Evolutionary conservation across 495 filamentous ascomycete genomes (phyloP).

Genomic region (Neurospora sp.): DNA sequence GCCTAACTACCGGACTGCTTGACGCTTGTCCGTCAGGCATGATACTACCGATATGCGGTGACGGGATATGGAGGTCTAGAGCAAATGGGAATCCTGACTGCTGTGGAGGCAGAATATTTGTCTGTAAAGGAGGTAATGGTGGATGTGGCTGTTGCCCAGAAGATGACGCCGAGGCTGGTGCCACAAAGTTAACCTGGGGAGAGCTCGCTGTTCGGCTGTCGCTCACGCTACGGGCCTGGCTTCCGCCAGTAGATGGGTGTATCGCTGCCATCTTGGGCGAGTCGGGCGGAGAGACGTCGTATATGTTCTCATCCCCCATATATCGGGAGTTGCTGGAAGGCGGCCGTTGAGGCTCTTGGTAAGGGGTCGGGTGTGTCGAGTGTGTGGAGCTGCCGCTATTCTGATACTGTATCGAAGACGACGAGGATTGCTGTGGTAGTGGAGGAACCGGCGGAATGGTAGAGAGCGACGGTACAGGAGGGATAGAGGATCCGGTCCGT

Average conservation of each 20-base stretch:
- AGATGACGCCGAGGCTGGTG: not conserved
- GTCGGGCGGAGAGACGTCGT: constrained; percentile 47
- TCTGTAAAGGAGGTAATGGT: constrained; percentile 4
- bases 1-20: constrained; percentile 14
- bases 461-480: constrained; percentile 10
- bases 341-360: constrained; percentile 11
- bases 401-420: not conserved
- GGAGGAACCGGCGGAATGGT: constrained; percentile 17
- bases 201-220: constrained; percentile 12
- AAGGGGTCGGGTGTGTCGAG: not conserved
- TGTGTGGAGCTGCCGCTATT: not conserved
- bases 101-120: constrained; percentile 1
- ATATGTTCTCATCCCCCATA: constrained; percentile 35
- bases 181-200: constrained; percentile 1
- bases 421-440: not conserved
- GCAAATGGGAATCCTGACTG: constrained; percentile 7
- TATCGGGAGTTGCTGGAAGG: constrained; percentile 15
- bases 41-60: constrained; percentile 12
- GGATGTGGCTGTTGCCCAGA: not conserved
- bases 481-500: constrained; percentile 9
- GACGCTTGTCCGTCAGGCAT: not conserved
- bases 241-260: constrained; percentile 4
- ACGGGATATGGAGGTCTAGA: constrained; percentile 17
- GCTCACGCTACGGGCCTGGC: constrained; percentile 3
- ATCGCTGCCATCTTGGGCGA: constrained; percentile 22